A percentile compares a stretch with the other conserved stretches of the same genome.
phyloP scores from a whole-genome alignment of 805 yeast species.

The Saccharomycopsis fodiens region DNA sequence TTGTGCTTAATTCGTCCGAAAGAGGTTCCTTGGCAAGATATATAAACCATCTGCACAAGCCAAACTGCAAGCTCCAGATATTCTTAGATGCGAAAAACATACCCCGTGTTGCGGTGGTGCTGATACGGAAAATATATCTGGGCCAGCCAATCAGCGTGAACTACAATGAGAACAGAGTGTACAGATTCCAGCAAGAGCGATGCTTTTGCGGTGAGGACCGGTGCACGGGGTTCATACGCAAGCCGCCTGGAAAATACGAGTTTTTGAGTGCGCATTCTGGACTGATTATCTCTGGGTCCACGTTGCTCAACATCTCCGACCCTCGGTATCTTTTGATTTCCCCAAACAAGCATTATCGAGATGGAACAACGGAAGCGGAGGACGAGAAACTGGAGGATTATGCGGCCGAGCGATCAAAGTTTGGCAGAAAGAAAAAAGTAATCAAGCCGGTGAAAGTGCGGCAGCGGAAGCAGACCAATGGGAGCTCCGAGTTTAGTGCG shows the following conservation, averaged over 20 bases:
- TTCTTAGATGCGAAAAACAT: conserved; percentile 32
- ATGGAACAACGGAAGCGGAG: background rate
- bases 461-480: conserved; percentile 9
- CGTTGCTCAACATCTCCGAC: too few relatives aligned
- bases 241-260: conserved; percentile 6
- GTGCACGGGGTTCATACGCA: conserved; percentile 37
- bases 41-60: conserved; percentile 43
- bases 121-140: conserved; percentile 30
- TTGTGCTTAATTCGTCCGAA: conserved; percentile 37
- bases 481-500: conserved; percentile 10
- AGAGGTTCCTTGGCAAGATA: conserved; percentile 43
- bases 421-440: background rate
- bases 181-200: conserved; percentile 35
- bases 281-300: too few relatives aligned
- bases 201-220: conserved; percentile 37
- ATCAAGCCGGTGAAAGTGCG: background rate
- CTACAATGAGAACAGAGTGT: conserved; percentile 40
- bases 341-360: background rate
- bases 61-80: conserved; percentile 41
- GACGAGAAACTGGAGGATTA: background rate
- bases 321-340: too few relatives aligned
- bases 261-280: background rate
- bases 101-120: conserved; percentile 41
- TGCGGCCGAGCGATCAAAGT: background rate
- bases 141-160: conserved; percentile 43